Conservation (phyloP, 148 eudicot species). For the Cornus suecica region DNA sequence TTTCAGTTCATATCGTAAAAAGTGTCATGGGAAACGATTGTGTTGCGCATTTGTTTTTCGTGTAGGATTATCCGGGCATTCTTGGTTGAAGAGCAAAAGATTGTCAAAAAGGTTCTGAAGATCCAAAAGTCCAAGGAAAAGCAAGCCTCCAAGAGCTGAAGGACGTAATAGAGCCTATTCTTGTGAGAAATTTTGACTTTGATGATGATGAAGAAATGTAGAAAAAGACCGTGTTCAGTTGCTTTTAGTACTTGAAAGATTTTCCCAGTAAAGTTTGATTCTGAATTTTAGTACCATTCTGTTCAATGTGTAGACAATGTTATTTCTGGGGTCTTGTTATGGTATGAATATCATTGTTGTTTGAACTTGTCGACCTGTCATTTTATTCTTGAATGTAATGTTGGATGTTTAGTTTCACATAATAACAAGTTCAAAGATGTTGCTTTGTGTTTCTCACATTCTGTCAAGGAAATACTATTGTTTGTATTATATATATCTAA, state of each 20-base stretch:
- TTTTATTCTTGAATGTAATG: not conserved
- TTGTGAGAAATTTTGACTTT: conserved; percentile 2
- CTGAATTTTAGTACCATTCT: not conserved
- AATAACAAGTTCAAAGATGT: not conserved
- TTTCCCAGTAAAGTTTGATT: not conserved
- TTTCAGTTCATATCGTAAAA: not conserved
- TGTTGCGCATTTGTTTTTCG: not conserved
- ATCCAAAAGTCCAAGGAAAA: conserved; percentile 27
- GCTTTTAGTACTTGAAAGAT: not conserved
- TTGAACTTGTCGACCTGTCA: not conserved
- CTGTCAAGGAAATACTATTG: not conserved
- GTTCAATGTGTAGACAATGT: conserved; percentile 5
- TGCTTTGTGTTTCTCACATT: not conserved
- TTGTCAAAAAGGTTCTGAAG: conserved; percentile 25
- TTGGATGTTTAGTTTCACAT: not conserved
- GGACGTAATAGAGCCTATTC: too few species aligned
- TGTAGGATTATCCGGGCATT: conserved; percentile 28
- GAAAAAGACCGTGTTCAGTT: conserved; percentile 8
- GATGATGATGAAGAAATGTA: conserved; percentile 13
- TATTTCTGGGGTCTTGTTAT: conserved; percentile 1
- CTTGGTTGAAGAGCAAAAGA: conserved; percentile 32
- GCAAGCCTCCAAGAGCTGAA: conserved; percentile 19
- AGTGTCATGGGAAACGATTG: not conserved
- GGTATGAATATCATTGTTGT: not conserved
- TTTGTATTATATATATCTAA: not conserved